Base-by-base conservation (phyloP, 169 alveolate genomes). In the Perkinsus chesapeaki region DNA sequence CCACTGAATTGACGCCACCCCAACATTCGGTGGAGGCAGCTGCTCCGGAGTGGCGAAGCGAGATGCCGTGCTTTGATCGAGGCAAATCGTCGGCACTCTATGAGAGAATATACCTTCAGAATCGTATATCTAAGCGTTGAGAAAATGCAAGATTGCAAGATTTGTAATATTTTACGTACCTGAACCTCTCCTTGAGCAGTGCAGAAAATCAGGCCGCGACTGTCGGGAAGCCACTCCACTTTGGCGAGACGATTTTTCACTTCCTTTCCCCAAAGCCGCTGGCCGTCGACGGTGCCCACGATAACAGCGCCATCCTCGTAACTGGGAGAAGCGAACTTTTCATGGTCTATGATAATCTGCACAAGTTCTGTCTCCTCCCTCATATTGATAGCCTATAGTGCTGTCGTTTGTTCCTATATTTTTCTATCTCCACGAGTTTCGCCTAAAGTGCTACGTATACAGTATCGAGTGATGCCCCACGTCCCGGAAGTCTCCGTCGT, bases 201-300 rank as follows among this genome's bases (percentile, higher is more conserved):
- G 91, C 98, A 98, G 91, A 98, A 97, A 39, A 97, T 95, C 31
- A 98, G 95, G 73, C 96, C 95, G 95, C 93, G 96, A 90, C 98
- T 96, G 95, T 97, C 99, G 23, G 99, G 99, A 7, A 98, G 95
- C 99, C 99, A 98, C 96, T 97, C 98, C 0, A 97, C 96, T 23
- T 95, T 90, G 37, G 96, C 95, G 92, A 98, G 96, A 36, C 95
- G 95, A 34, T 95, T 95, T 91, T 96, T 91, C 73, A 96, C 96
- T 93, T 97, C 98, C 92, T 96, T 95, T 23, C 98, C 98, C 99
- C 99, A 98, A 7, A 96, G 96, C 93, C 98, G 94, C 92, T 96
- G 97, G 27, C 99, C 99, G 93, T 97, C 98, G 38, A 97, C 99
- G 9, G 98, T 95, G 92, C 99, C 99, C 0, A 98, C 98, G 39